Evolutionary conservation across 306 rosid genomes (phyloP).

Genomic region (Sindora glabra): DNA sequence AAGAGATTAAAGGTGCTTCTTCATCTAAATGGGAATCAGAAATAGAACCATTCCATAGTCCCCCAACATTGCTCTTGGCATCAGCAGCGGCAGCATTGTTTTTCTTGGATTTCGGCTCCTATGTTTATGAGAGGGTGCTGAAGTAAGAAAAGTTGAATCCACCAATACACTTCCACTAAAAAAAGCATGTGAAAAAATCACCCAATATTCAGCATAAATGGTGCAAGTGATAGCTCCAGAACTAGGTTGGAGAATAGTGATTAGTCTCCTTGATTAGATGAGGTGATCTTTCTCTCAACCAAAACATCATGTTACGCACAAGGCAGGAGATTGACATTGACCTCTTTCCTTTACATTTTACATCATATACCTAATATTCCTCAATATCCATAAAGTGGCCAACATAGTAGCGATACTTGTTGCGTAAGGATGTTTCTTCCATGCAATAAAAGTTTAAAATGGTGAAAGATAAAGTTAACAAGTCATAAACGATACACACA

Average conservation of each 20-base stretch:
- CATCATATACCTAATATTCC: no score
- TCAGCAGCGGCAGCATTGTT: slow-evolving; percentile 5
- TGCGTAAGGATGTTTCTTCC: not conserved
- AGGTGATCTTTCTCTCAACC: no score
- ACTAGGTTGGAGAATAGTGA: no score
- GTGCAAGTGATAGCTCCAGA: no score
- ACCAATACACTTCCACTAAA: no score
- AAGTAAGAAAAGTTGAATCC: not conserved
- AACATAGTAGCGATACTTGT: not conserved
- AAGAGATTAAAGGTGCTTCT: not conserved
- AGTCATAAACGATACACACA: not conserved
- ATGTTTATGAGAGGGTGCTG: not conserved
- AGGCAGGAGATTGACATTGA: no score
- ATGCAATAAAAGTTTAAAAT: not conserved
- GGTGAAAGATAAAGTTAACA: not conserved
- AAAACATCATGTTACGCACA: no score
- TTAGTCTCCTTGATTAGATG: no score
- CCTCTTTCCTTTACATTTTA: no score
- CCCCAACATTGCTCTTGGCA: slow-evolving; percentile 1
- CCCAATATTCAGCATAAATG: no score
- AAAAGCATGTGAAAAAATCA: no score
- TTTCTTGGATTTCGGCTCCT: slow-evolving; percentile 15
- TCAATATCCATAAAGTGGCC: not conserved
- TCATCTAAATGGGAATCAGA: not conserved
- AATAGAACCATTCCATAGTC: not conserved